Conservation (phyloP, 78 protist genomes). For the Emiliania huxleyi region DNA sequence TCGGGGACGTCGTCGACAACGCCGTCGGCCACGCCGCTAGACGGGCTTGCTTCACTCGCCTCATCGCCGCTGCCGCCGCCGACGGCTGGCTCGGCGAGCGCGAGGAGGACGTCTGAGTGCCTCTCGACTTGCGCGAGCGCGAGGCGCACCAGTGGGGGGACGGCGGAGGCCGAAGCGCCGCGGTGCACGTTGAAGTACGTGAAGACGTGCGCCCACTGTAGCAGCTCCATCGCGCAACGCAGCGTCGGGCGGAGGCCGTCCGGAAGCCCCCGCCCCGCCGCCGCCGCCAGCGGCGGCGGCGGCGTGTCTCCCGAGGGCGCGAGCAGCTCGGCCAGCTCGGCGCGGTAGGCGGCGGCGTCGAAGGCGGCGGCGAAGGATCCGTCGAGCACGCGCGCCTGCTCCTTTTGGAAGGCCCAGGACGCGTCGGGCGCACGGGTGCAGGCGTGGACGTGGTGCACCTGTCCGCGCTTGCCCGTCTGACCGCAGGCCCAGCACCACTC, state of each 20-base stretch:
- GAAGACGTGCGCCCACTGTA: neutral
- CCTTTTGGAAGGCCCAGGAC: neutral
- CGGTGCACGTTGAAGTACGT: neutral
- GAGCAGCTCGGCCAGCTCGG: neutral
- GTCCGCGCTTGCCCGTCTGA: neutral
- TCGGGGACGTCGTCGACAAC: too few relatives aligned
- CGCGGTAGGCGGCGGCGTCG: neutral
- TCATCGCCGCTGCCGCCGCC: too few relatives aligned
- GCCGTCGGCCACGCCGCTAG: too few relatives aligned
- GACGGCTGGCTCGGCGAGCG: too few relatives aligned
- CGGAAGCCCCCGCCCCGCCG: too few relatives aligned
- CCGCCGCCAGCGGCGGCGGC: neutral
- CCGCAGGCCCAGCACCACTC: slow-evolving; percentile 16
- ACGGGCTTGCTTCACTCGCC: too few relatives aligned
- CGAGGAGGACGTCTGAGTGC: neutral
- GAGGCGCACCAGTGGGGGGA: neutral
- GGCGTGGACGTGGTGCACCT: neutral
- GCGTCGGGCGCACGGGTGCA: neutral
- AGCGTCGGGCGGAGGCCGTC: neutral
- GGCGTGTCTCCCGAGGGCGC: neutral
- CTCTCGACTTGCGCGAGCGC: neutral
- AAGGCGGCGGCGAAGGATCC: neutral
- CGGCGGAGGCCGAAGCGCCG: neutral
- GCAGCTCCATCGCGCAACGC: neutral
- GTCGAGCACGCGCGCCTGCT: neutral